Evolutionary conservation across 768 basidiomycete species (phyloP), one percentile per base, ranked within the genome.

Genomic region (Lactarius vividus): DNA sequence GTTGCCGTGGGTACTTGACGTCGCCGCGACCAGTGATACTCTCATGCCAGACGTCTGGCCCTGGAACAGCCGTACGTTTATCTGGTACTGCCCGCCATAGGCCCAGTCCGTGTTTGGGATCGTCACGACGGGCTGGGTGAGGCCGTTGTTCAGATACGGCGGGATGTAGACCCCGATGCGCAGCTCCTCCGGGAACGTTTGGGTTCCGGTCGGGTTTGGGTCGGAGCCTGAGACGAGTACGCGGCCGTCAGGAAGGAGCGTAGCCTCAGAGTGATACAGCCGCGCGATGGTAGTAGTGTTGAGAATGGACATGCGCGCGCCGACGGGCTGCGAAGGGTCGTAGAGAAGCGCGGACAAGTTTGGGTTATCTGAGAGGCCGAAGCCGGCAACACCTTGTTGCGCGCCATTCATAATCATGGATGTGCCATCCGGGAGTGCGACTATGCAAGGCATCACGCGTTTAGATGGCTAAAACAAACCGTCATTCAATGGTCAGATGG

Each of bases 81-180:
- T 88, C 2, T 74, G 73, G 69, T 86, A 84, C n/a, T 74, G 73
- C 20, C 80, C 80, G 0, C 83, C 81, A 37, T 87, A 85, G 0
- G 71, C 75, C 89, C 89, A 92, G 71, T 93, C 90, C 13, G 80
- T 83, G 64, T 79, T 73, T 0, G 80, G 69, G 53, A 90, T 80
- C n/a, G 79, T 84, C 74, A 86, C 89, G 55, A 75, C 77, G 0
- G 90, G 94, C 63, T 88, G 89, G 5, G 68, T 73, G 66, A 81
- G 76, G 11, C 89, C 89, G 67, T 83, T 76, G 68, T 77, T 85
- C 66, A 93, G 82, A 76, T 97, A 98, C 18, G 91, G 92, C 6
- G 96, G 96, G 71, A 91, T 83, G 77, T 96, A 97, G 29, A 88
- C 86, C 74, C 89, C 82, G 68, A 83, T 83, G 18, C 93, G 83